These are phyloP conservation scores for Pochonia chlamydosporia DNA, from an alignment of 2,329 filamentous ascomycete species.

Conservation along the genomic window DNA sequence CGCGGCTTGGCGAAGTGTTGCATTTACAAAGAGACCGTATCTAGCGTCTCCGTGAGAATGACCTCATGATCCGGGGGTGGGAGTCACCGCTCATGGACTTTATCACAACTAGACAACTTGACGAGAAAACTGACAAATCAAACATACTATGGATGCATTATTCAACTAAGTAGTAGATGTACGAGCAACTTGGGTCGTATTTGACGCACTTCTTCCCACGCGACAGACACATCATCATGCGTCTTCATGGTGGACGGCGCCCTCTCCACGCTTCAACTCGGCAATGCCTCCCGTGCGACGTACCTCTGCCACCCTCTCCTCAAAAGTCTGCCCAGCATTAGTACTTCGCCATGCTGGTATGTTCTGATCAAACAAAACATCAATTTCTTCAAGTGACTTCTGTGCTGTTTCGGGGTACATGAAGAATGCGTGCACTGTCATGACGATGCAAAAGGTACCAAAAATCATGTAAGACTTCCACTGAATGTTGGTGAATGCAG, in stretches of 20 bases:
- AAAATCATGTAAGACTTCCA: slow-evolving; percentile 40
- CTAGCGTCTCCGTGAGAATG: too few relatives aligned
- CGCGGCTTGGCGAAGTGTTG: too few relatives aligned
- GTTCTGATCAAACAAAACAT: not conserved
- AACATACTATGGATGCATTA: too few relatives aligned
- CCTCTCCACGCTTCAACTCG: not conserved
- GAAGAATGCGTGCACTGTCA: slow-evolving; percentile 40
- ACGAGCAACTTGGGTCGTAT: too few relatives aligned
- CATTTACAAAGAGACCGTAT: too few relatives aligned
- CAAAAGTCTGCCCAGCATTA: not conserved
- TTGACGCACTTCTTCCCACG: too few relatives aligned
- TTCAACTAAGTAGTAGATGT: too few relatives aligned
- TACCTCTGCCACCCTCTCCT: not conserved
- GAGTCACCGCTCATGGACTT: too few relatives aligned
- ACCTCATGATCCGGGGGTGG: too few relatives aligned
- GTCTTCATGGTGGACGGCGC: not conserved
- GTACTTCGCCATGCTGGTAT: not conserved
- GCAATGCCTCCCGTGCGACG: not conserved
- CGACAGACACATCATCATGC: too few relatives aligned
- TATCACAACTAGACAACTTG: too few relatives aligned
- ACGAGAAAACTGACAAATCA: too few relatives aligned
- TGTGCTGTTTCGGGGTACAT: slow-evolving; percentile 48
- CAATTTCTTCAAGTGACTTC: not conserved
- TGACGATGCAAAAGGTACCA: slow-evolving; percentile 28
- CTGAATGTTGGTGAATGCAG: slow-evolving; percentile 30